Evolutionary conservation across 768 basidiomycete species (phyloP).

Genomic region (Floccularia luteovirens): DNA sequence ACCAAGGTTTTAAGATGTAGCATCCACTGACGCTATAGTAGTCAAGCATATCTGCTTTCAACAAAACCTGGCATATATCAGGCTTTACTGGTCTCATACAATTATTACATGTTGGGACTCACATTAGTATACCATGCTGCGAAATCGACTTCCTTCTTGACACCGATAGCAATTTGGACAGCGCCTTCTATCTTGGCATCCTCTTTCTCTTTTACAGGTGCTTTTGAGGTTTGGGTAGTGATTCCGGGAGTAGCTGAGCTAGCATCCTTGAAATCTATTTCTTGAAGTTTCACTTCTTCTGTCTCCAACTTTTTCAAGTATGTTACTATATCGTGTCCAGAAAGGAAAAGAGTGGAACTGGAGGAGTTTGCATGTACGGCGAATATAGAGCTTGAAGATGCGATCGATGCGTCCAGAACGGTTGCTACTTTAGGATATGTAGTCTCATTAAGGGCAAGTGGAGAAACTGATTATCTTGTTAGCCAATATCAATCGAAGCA

Average conservation of each 20-base stretch:
- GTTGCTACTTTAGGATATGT: conserved; percentile 68
- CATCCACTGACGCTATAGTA: conserved; percentile 99
- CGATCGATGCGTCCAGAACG: conserved; percentile 74
- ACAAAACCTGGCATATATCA: conserved; percentile 58
- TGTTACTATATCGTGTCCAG: conserved; percentile 64
- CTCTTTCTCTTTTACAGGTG: conserved; percentile 51
- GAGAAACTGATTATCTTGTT: conserved; percentile 52
- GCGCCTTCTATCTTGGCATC: conserved; percentile 82
- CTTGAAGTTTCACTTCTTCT: conserved; percentile 53
- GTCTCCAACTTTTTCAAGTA: conserved; percentile 73
- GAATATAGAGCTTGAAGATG: conserved; percentile 55
- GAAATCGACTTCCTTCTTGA: conserved; percentile 96
- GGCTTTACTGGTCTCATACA: conserved; percentile 1
- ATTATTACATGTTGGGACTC: conserved; percentile 13
- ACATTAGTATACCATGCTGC: conserved; percentile 92
- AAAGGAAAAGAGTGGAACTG: conserved; percentile 66
- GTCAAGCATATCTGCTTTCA: conserved; percentile 98
- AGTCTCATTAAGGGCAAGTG: conserved; percentile 58
- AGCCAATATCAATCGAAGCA: background rate
- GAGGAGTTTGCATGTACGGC: conserved; percentile 76
- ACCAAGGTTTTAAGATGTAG: conserved; percentile 98
- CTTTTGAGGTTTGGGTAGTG: conserved; percentile 29
- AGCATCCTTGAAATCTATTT: conserved; percentile 65
- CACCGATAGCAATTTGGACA: conserved; percentile 87
- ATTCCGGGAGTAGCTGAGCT: conserved; percentile 24